These are phyloP conservation scores for Collybiopsis luxurians DNA, from an alignment of 768 basidiomycete species.

Conservation along the genomic window DNA sequence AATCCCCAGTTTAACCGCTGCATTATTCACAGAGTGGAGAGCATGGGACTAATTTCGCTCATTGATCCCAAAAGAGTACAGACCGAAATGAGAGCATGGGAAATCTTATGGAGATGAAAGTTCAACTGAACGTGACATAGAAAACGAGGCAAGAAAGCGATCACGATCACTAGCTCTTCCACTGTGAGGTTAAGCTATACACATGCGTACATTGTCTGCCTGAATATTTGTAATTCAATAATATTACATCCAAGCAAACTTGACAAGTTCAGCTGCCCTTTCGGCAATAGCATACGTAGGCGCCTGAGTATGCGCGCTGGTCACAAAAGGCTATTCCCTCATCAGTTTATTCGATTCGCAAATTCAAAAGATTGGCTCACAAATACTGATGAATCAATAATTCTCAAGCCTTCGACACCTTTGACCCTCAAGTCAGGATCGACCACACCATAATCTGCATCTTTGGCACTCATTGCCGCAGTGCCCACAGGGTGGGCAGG, in stretches of 20 bases:
- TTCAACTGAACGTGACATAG: no score
- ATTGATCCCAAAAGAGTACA: no score
- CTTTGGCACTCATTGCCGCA: constrained; percentile 17
- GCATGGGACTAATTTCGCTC: no score
- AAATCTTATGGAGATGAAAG: no score
- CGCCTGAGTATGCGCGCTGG: constrained; percentile 5
- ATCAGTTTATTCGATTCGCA: background rate
- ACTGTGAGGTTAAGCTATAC: no score
- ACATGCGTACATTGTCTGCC: no score
- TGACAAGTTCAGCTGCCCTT: constrained; percentile 13
- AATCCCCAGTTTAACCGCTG: no score
- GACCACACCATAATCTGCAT: constrained; percentile 21
- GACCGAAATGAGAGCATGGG: no score
- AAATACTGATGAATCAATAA: constrained; percentile 25
- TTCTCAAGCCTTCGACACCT: constrained; percentile 20
- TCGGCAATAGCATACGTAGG: constrained; percentile 5
- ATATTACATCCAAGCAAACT: background rate
- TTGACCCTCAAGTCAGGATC: constrained; percentile 25
- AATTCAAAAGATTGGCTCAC: background rate
- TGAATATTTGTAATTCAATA: no score
- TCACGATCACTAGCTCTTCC: no score
- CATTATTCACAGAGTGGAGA: no score
- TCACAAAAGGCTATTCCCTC: background rate
- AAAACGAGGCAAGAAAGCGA: no score
- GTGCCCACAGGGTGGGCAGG: constrained; percentile 20